Base-by-base conservation (phyloP, 1,284 basidiomycete genomes). In the Ceratorhiza oryzae-sativae region DNA sequence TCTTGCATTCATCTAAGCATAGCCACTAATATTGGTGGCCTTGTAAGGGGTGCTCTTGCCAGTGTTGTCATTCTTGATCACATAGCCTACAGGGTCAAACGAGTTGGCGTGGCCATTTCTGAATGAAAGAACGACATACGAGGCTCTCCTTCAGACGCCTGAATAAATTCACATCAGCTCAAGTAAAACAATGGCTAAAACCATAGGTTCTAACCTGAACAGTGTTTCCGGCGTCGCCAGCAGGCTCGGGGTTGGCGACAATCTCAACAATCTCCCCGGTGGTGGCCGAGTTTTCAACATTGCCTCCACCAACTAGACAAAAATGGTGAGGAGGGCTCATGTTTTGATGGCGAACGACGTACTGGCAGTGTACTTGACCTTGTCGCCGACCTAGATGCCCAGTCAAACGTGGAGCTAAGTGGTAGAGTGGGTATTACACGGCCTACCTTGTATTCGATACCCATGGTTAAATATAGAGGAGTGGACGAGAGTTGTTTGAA, bases 271-370 rank as follows among this genome's bases (percentile, higher is more conserved):
- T 81, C 75, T 81, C 82, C 71, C 76, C 20, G 77, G 73, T 39
- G 78, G 76, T 74, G 59, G 77, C 79, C 6, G 78, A 77, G 45
- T 80, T 80, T 74, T 86, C 84, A 72, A 86, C 81, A 75, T 86
- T 63, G 12, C 61, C 61, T 12, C 61, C 61, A 9, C 61, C 61
- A 25, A 63, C 61, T 63, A 13, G 36, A 46, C 36, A 63, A 13
- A n/a, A 39, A 39, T 10, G 27, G 13, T 62, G 12, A 23, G 46
- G 15, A 20, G 15, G 9, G 25, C 12, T 13, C 5, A 55, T 32
- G 18, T 12, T 5, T 25, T 15, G 20, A 4, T 6, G 18, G 34
- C 4, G n/a, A 12, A 12, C 36, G 18, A 63, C 48, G 18, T 63
- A 63, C 61, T 63, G 18, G 61, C 61, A 32, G 61, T 63, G 46